Percentiles rank a stretch among this genome's conserved stretches.
Conservation (phyloP, 345 rosid species). For the Raphanus raphanistrum region DNA sequence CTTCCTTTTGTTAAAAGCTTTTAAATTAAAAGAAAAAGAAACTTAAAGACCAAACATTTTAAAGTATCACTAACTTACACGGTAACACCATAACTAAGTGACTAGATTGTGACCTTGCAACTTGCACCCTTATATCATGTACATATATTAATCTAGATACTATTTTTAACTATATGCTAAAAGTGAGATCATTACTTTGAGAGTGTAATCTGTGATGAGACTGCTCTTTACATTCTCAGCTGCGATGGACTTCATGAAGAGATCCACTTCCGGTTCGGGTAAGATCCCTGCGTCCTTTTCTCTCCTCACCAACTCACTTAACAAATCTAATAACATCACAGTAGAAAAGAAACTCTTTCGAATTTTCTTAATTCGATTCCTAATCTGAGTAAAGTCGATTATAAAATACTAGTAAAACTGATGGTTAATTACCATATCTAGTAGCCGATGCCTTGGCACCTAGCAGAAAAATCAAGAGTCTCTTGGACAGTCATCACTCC, state of each 20-base stretch:
- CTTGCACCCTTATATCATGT: background rate
- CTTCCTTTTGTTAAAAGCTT: background rate
- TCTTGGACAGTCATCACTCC: conserved; percentile 93
- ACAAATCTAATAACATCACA: conserved; percentile 50
- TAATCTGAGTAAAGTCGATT: background rate
- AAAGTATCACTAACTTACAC: background rate
- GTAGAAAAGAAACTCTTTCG: background rate
- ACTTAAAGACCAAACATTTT: no score
- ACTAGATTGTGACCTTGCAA: conserved; percentile 20
- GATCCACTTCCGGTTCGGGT: conserved; percentile 85
- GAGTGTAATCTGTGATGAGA: conserved; percentile 85
- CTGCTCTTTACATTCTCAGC: conserved; percentile 70
- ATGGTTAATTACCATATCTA: conserved; percentile 61
- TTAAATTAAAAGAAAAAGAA: no score
- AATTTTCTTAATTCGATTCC: background rate
- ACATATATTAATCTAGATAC: background rate
- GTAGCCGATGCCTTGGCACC: conserved; percentile 92
- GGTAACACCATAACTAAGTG: background rate
- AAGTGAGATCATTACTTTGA: conserved; percentile 54
- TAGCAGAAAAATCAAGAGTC: conserved; percentile 89
- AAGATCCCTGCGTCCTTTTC: conserved; percentile 75
- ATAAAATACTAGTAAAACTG: background rate
- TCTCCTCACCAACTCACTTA: conserved; percentile 72
- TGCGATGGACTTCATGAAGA: conserved; percentile 94
- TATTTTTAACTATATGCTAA: background rate